Percentiles rank a stretch among this genome's conserved stretches.
Evolutionary conservation across 2,329 filamentous ascomycete genomes (phyloP).

Genomic region (Exophiala sp.): DNA sequence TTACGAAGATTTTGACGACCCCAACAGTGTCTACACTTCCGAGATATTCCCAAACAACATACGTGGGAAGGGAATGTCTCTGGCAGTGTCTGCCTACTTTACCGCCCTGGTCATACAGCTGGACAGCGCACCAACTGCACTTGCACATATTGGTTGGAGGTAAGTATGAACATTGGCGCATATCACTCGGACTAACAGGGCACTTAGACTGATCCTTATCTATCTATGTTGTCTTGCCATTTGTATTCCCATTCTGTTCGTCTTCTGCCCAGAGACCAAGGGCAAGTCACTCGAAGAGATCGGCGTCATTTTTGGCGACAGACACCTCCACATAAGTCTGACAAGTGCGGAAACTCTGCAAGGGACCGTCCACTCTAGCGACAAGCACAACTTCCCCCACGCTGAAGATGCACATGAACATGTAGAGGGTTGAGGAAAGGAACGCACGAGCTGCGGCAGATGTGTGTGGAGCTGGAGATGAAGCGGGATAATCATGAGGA

Average conservation of each 20-base stretch:
- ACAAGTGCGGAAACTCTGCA: too few relatives aligned
- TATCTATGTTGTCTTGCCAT: conserved; percentile 67
- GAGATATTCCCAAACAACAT: conserved; percentile 62
- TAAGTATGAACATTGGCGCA: neutral
- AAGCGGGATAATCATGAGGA: too few relatives aligned
- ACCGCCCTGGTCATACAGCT: conserved; percentile 33
- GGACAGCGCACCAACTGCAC: conserved; percentile 46
- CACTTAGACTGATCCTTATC: conserved; percentile 72
- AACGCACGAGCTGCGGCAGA: too few relatives aligned
- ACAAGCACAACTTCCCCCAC: too few relatives aligned
- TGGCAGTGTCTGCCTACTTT: conserved; percentile 53
- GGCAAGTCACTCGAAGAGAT: conserved; percentile 75
- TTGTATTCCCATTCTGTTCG: conserved; percentile 59
- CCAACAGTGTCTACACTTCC: conserved; percentile 50
- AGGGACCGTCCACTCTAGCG: too few relatives aligned
- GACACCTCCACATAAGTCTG: neutral
- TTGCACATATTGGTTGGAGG: conserved; percentile 49
- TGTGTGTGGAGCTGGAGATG: too few relatives aligned
- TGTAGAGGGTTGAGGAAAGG: too few relatives aligned
- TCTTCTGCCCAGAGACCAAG: conserved; percentile 62
- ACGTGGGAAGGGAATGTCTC: conserved; percentile 63
- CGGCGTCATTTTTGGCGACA: conserved; percentile 20
- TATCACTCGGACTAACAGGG: conserved; percentile 42
- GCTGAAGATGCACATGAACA: too few relatives aligned
- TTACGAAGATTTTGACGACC: neutral